Percentiles rank a stretch among this genome's conserved stretches.
Evolutionary conservation across 2,329 filamentous ascomycete genomes (phyloP).

Genomic region (Orbilia ellipsospora): DNA sequence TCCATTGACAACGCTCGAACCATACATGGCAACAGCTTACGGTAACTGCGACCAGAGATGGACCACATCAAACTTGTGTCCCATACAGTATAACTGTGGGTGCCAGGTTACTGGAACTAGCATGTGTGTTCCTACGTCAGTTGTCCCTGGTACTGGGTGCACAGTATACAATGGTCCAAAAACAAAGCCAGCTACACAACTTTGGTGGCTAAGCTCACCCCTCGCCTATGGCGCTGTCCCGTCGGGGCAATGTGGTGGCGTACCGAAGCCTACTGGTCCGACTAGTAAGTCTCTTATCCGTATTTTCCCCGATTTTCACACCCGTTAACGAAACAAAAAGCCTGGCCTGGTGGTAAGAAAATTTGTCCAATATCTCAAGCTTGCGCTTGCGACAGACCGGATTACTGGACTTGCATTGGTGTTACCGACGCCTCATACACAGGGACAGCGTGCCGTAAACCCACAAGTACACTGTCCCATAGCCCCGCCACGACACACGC

Average conservation of each 20-base stretch:
- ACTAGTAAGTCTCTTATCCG: slow-evolving; percentile 15
- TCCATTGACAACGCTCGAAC: slow-evolving; percentile 12
- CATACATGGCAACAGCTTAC: slow-evolving; percentile 47
- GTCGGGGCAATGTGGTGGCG: slow-evolving; percentile 49
- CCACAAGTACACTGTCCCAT: too few species aligned
- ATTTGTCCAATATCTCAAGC: slow-evolving; percentile 29
- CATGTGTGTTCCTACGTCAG: slow-evolving; percentile 32
- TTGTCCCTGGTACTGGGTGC: slow-evolving; percentile 14
- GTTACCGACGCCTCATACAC: slow-evolving; percentile 12
- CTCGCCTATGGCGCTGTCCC: slow-evolving; percentile 29
- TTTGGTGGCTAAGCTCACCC: slow-evolving; percentile 30
- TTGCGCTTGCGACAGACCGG: slow-evolving; percentile 26
- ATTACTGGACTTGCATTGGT: slow-evolving; percentile 37
- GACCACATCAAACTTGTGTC: slow-evolving; percentile 35
- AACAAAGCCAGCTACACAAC: neutral
- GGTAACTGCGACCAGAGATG: slow-evolving; percentile 12
- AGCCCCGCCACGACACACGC: too few species aligned
- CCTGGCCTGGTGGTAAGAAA: slow-evolving; percentile 27
- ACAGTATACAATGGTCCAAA: slow-evolving; percentile 24
- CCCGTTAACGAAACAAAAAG: slow-evolving; percentile 10
- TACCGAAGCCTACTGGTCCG: slow-evolving; percentile 3
- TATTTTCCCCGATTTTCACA: too few species aligned
- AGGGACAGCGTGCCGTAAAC: slow-evolving; percentile 23
- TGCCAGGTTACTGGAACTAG: slow-evolving; percentile 23
- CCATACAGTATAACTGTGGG: slow-evolving; percentile 35